phyloP scores from a whole-genome alignment of 2,329 filamentous ascomycete species.

The Colletotrichum chlorophyti region DNA sequence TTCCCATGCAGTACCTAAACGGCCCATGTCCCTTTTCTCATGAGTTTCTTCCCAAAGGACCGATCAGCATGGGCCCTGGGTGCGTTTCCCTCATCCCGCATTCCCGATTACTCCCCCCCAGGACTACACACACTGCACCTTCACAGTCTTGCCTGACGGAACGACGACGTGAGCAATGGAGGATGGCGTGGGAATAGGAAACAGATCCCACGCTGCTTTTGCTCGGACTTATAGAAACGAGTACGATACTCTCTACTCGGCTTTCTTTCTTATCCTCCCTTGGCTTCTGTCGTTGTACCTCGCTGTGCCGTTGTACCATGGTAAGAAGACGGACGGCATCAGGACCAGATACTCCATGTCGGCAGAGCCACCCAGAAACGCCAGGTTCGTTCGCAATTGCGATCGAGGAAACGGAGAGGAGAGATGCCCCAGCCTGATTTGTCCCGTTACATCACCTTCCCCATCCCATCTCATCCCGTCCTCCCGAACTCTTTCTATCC shows the following conservation, averaged over 20 bases:
- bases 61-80: constrained; percentile 20
- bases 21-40: background rate
- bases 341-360: background rate
- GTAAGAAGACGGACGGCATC: background rate
- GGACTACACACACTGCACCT: no score
- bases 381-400: constrained; percentile 28
- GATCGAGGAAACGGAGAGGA: constrained; percentile 20
- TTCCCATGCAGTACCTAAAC: no score
- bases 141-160: constrained; percentile 22
- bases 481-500: background rate
- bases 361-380: constrained; percentile 5
- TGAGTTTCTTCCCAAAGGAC: background rate
- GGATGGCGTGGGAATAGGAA: constrained; percentile 18
- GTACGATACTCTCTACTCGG: background rate
- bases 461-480: constrained; percentile 1
- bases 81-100: constrained; percentile 2
- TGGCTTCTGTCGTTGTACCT: no score
- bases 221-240: background rate
- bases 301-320: background rate
- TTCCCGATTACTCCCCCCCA: constrained; percentile 8
- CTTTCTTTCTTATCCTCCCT: no score
- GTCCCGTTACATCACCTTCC: constrained; percentile 11
- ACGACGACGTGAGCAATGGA: constrained; percentile 26
- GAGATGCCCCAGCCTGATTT: background rate
- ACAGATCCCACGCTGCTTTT: constrained; percentile 27